These are phyloP conservation scores for Neurospora pannonica DNA, from an alignment of 495 filamentous ascomycete genomes.

Conservation along the genomic window DNA sequence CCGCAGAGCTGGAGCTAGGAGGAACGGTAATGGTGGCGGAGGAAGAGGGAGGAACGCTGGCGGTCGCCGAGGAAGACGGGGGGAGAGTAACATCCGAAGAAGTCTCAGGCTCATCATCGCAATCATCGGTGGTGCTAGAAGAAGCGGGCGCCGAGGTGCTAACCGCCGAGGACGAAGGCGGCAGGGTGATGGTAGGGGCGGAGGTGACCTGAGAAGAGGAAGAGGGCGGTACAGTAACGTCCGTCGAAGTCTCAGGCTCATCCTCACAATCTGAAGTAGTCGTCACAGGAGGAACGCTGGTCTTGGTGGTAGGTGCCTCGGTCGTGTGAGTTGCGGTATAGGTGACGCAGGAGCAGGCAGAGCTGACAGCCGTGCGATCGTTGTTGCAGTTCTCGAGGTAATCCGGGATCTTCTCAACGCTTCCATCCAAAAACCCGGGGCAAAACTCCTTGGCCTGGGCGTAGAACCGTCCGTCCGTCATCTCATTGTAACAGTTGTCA, in stretches of 20 bases:
- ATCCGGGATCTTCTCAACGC: slow-evolving; percentile 19
- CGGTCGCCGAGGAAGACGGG: not conserved
- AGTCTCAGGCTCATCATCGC: not conserved
- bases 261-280: no score
- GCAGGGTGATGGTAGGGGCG: not conserved
- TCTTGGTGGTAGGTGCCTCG: not conserved
- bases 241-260: no score
- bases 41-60: not conserved
- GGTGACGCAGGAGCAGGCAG: slow-evolving; percentile 30
- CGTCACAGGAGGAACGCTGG: not conserved
- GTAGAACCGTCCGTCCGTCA: slow-evolving; percentile 16
- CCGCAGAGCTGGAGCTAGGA: not conserved
- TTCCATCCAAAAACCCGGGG: slow-evolving; percentile 15
- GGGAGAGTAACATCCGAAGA: not conserved
- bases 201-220: no score
- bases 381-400: slow-evolving; percentile 18
- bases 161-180: no score
- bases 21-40: not conserved
- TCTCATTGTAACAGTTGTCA: slow-evolving; percentile 25
- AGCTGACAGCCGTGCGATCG: slow-evolving; percentile 17
- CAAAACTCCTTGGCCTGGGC: slow-evolving; percentile 17
- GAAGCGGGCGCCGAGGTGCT: no score
- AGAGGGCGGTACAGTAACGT: no score
- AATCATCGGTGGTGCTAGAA: no score
- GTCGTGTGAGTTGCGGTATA: slow-evolving; percentile 17